Evolutionary conservation across 2,329 filamentous ascomycete species (phyloP).

Genomic region (Calonectria fujianensis): DNA sequence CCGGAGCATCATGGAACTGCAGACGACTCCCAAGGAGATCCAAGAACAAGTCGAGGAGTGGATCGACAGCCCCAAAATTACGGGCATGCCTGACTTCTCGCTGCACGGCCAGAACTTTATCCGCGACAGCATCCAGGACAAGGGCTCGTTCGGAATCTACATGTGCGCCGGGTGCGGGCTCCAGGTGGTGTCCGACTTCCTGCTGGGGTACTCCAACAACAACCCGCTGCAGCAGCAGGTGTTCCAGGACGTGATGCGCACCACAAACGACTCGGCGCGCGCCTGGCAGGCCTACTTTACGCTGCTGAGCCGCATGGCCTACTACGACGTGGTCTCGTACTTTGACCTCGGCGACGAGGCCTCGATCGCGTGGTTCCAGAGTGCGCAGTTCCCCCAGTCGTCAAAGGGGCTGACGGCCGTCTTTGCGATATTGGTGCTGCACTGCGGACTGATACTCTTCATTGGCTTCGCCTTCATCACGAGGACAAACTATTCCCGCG

Average conservation of each 20-base stretch:
- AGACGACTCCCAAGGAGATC: constrained; percentile 9
- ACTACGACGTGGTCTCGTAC: constrained; percentile 27
- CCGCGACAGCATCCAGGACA: constrained; percentile 10
- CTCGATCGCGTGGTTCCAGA: constrained; percentile 28
- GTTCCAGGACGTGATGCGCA: constrained; percentile 25
- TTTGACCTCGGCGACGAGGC: constrained; percentile 30
- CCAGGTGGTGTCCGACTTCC: neutral
- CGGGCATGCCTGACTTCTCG: neutral
- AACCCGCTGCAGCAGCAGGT: constrained; percentile 25
- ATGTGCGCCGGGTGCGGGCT: constrained; percentile 29
- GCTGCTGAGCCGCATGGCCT: constrained; percentile 17
- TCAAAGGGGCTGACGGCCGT: neutral
- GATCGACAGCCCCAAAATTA: constrained; percentile 4
- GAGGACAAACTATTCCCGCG: constrained; percentile 9
- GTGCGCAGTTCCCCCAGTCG: constrained; percentile 27
- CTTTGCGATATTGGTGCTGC: neutral
- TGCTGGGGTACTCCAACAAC: constrained; percentile 6
- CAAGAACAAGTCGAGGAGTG: constrained; percentile 18
- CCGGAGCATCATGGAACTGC: neutral
- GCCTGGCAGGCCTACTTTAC: constrained; percentile 30
- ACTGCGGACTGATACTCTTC: neutral
- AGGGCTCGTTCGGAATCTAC: constrained; percentile 8
- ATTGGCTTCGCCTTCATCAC: constrained; percentile 17
- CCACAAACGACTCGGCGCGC: constrained; percentile 19
- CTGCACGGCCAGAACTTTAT: constrained; percentile 24